These are phyloP conservation scores for Combretum micranthum DNA, from an alignment of 345 rosid species.

Conservation along the genomic window DNA sequence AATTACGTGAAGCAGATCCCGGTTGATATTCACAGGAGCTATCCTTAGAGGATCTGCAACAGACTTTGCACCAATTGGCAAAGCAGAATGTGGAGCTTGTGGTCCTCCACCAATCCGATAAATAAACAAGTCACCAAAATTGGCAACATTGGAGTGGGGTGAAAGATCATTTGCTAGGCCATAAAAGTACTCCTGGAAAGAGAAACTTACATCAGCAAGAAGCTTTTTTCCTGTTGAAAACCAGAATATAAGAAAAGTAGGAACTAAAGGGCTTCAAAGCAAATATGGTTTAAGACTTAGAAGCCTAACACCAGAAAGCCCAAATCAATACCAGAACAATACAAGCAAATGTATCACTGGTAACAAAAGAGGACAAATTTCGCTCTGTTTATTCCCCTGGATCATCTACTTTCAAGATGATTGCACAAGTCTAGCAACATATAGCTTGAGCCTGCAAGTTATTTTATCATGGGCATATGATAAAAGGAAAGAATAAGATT, in stretches of 20 bases:
- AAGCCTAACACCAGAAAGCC: too few relatives aligned
- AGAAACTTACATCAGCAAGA: background rate
- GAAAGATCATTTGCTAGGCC: slow-evolving; percentile 70
- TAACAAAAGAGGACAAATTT: too few relatives aligned
- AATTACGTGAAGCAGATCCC: slow-evolving; percentile 65
- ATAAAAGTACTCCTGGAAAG: slow-evolving; percentile 75
- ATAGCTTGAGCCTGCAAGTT: too few relatives aligned
- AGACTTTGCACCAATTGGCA: slow-evolving; percentile 69
- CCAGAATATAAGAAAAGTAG: background rate
- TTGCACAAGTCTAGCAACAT: too few relatives aligned
- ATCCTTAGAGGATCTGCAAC: slow-evolving; percentile 59
- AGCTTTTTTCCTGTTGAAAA: background rate
- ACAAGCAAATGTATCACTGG: too few relatives aligned
- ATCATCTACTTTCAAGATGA: too few relatives aligned
- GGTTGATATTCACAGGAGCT: slow-evolving; percentile 47
- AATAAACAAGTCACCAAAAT: slow-evolving; percentile 55
- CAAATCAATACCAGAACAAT: too few relatives aligned
- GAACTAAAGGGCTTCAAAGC: too few relatives aligned
- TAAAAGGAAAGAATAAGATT: too few relatives aligned
- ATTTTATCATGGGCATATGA: too few relatives aligned
- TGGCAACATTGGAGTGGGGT: slow-evolving; percentile 61
- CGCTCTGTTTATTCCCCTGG: too few relatives aligned
- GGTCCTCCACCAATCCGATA: slow-evolving; percentile 86
- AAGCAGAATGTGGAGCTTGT: slow-evolving; percentile 79
- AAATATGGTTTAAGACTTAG: too few relatives aligned